Conservation (phyloP, 2,329 filamentous ascomycete species). For the Xylariaceae sp. region DNA sequence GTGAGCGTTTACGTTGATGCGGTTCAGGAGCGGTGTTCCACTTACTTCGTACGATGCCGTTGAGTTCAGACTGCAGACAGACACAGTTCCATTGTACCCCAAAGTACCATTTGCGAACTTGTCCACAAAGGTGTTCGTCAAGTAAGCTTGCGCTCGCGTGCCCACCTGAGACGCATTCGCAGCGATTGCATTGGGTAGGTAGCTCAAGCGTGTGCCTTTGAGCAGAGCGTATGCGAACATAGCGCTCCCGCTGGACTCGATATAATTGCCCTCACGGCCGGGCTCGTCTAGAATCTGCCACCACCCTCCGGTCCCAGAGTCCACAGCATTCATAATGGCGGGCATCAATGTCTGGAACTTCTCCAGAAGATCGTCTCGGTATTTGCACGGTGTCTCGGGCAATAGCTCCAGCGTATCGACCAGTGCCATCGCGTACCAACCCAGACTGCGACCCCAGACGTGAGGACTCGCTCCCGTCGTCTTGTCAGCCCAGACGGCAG, state of each 20-base stretch:
- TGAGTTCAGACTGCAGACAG: slow-evolving; percentile 38
- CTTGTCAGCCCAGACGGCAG: slow-evolving; percentile 30
- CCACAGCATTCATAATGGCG: slow-evolving; percentile 20
- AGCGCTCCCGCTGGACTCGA: slow-evolving; percentile 32
- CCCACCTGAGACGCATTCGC: slow-evolving; percentile 10
- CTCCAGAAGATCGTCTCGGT: slow-evolving; percentile 8
- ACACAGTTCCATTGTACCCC: slow-evolving; percentile 33
- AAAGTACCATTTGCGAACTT: slow-evolving; percentile 20
- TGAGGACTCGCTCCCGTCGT: slow-evolving; percentile 32
- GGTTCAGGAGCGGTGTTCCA: background rate
- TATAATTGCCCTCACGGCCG: slow-evolving; percentile 27
- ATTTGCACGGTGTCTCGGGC: slow-evolving; percentile 4
- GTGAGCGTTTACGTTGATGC: slow-evolving; percentile 10
- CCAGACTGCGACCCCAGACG: slow-evolving; percentile 33
- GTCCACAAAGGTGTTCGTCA: slow-evolving; percentile 23
- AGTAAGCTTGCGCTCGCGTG: slow-evolving; percentile 16
- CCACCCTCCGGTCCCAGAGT: slow-evolving; percentile 30
- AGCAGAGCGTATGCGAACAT: slow-evolving; percentile 34
- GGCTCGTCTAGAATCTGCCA: slow-evolving; percentile 32
- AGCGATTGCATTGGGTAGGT: slow-evolving; percentile 17
- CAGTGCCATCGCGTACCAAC: slow-evolving; percentile 34
- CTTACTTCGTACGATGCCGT: slow-evolving; percentile 32
- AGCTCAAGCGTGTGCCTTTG: slow-evolving; percentile 32
- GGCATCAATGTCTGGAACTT: slow-evolving; percentile 20
- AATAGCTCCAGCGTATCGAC: slow-evolving; percentile 31